A percentile compares a stretch with the other conserved stretches of the same genome.
Conservation (phyloP, 106 monocot genomes). For the Amphibolis antarctica region DNA sequence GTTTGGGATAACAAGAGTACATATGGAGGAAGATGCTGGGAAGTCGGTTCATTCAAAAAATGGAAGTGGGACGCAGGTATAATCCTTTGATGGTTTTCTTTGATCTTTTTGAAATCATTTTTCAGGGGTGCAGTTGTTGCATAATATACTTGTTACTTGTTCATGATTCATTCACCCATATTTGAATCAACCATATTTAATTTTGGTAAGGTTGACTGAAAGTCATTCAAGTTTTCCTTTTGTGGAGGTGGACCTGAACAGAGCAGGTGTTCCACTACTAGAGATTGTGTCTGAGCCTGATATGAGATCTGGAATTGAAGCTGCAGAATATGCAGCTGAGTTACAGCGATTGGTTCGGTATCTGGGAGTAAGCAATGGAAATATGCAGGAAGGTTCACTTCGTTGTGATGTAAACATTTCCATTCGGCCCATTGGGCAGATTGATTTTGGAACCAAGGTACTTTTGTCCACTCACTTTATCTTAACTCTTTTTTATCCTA, state of each 20-base stretch:
- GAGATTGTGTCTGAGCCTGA: conserved; percentile 99
- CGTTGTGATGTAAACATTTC: conserved; percentile 98
- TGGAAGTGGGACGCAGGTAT: conserved; percentile 59
- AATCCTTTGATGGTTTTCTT: background rate
- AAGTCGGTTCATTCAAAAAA: conserved; percentile 69
- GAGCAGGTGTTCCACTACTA: conserved; percentile 89
- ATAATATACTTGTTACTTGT: background rate
- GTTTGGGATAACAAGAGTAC: conserved; percentile 91
- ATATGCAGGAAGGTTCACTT: conserved; percentile 98
- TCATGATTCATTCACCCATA: background rate
- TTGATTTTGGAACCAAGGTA: conserved; percentile 88
- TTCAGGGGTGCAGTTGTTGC: too few relatives aligned
- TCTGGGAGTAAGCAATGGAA: conserved; percentile 84
- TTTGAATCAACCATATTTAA: background rate
- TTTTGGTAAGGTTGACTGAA: background rate
- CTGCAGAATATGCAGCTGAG: conserved; percentile 91
- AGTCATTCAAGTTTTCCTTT: background rate
- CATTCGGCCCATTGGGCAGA: conserved; percentile 60
- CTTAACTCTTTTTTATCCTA: too few relatives aligned
- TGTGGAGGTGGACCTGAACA: conserved; percentile 82
- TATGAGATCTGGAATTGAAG: conserved; percentile 89
- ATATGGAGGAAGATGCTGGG: conserved; percentile 99
- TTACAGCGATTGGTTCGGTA: conserved; percentile 83
- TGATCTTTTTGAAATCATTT: background rate
- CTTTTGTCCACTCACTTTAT: background rate